Conservation (phyloP, 371 early-diverging fungal species). For the Actinomucor elegans region DNA sequence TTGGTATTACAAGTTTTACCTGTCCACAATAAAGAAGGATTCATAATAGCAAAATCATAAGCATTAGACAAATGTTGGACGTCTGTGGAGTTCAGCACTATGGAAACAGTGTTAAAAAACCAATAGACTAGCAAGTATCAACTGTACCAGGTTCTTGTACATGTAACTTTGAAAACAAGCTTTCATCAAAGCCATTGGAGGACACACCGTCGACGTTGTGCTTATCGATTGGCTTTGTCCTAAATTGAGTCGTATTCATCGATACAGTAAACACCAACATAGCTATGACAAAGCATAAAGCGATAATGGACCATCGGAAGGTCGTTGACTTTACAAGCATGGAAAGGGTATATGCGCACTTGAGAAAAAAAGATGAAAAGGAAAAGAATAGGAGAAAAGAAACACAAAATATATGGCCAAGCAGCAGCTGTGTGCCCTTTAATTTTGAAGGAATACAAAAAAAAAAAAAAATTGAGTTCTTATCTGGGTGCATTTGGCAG, state of each 20-base stretch:
- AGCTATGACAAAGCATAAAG: not conserved
- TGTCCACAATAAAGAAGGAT: conserved; percentile 16
- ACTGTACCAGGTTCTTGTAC: conserved; percentile 15
- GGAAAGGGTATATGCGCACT: too few relatives aligned
- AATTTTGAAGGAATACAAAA: too few relatives aligned
- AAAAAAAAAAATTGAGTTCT: too few relatives aligned
- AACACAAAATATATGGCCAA: too few relatives aligned
- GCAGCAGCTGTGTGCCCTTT: too few relatives aligned
- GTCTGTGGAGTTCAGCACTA: not conserved
- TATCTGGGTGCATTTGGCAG: too few relatives aligned
- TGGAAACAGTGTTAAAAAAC: not conserved
- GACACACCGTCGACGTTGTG: too few relatives aligned
- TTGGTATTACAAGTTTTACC: not conserved
- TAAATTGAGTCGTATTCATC: not conserved
- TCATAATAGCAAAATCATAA: conserved; percentile 22
- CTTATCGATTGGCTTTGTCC: too few relatives aligned
- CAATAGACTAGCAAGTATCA: not conserved
- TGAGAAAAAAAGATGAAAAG: not conserved
- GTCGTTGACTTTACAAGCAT: not conserved
- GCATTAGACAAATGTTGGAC: conserved; percentile 1
- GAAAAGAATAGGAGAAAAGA: not conserved
- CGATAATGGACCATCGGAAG: not conserved
- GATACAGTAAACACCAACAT: not conserved
- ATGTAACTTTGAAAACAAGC: not conserved
- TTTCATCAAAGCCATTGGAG: not conserved